Percentiles rank a stretch among this genome's conserved stretches.
These are phyloP conservation scores for Tinospora cordifolia DNA, from an alignment of 164 flowering plant genomes.

Conservation along the genomic window DNA sequence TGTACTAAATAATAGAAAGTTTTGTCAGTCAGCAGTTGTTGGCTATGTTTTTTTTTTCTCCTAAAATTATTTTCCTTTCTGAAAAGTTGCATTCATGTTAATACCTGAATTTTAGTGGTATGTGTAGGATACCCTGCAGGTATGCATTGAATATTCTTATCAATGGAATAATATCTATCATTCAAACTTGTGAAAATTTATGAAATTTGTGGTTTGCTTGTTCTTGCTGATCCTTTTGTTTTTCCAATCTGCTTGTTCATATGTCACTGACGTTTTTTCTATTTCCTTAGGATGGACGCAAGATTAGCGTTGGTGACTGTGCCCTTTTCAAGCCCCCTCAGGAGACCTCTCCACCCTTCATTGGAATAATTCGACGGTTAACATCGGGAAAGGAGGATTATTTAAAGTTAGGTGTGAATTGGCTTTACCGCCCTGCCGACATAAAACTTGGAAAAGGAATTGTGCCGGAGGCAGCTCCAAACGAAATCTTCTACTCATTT, in stretches of 20 bases:
- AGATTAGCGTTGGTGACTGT: conserved; percentile 77
- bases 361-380: conserved; percentile 66
- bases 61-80: no score
- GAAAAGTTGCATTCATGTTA: no score
- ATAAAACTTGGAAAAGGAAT: conserved; percentile 75
- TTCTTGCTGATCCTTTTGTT: not conserved
- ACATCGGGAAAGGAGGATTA: conserved; percentile 35
- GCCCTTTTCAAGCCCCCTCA: conserved; percentile 69
- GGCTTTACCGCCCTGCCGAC: conserved; percentile 88
- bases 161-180: no score
- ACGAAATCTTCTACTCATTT: conserved; percentile 88
- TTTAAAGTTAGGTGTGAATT: conserved; percentile 53
- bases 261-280: not conserved
- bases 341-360: conserved; percentile 60
- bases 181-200: no score
- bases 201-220: no score
- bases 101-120: no score
- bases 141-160: no score
- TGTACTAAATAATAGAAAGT: no score
- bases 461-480: conserved; percentile 69
- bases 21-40: no score
- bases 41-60: no score
- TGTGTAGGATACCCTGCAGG: no score
- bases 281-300: conserved; percentile 70
- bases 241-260: not conserved